phyloP scores from a whole-genome alignment of 345 rosid genomes.

The Orychophragmus violaceus region DNA sequence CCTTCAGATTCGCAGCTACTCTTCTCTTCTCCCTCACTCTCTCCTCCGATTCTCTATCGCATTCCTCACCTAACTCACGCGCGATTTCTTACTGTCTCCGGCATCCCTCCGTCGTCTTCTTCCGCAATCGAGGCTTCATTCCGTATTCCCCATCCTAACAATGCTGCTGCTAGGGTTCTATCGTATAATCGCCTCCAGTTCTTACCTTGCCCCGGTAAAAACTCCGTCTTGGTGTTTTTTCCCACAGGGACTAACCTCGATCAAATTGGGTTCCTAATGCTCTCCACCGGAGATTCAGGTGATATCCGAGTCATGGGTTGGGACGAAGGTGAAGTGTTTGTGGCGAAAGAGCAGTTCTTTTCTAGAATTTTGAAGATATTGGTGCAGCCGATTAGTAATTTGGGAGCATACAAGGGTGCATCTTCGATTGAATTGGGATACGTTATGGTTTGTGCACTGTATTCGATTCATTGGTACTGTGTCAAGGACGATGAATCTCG shows the following conservation, averaged over 20 bases:
- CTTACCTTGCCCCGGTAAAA: constrained; percentile 33
- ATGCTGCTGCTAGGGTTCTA: constrained; percentile 18
- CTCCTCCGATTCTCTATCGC: constrained; percentile 37
- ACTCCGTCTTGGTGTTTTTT: constrained; percentile 43
- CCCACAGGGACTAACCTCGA: constrained; percentile 57
- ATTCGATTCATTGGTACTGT: constrained; percentile 54
- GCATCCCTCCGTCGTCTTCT: constrained; percentile 35
- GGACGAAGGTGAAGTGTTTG: constrained; percentile 30
- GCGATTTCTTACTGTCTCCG: constrained; percentile 45
- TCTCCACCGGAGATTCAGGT: constrained; percentile 35
- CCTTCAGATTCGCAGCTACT: constrained; percentile 33
- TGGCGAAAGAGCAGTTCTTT: constrained; percentile 30
- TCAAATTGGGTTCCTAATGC: constrained; percentile 48
- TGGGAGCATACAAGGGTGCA: too few relatives aligned
- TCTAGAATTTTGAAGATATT: constrained; percentile 42
- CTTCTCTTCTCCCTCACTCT: constrained; percentile 43
- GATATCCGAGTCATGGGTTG: constrained; percentile 31
- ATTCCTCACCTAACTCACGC: constrained; percentile 42
- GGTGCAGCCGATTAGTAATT: constrained; percentile 34
- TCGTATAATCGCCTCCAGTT: constrained; percentile 51
- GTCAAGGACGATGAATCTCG: constrained; percentile 26
- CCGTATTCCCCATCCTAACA: constrained; percentile 10
- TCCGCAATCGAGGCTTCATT: constrained; percentile 28
- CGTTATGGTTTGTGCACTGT: constrained; percentile 43
- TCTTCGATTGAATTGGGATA: constrained; percentile 42